Conservation (phyloP, 2,329 filamentous ascomycete genomes). For the Diaporthe sp. region DNA sequence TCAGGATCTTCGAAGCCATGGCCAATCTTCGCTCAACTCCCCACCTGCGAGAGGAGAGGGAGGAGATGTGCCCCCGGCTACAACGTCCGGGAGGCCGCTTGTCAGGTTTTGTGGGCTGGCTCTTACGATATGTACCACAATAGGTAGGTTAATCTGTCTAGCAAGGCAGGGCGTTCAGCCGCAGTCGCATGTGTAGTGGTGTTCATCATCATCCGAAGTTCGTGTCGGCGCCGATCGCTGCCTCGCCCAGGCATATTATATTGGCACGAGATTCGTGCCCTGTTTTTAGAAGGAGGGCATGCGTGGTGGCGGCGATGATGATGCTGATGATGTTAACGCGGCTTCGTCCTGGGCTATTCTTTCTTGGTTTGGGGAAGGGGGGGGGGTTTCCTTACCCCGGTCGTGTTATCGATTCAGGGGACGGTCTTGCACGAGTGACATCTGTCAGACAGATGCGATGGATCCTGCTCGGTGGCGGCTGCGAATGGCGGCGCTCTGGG, state of each 20-base stretch:
- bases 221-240: conserved; percentile 18
- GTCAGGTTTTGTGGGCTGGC: conserved; percentile 17
- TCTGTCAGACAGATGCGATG: not conserved
- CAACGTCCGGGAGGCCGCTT: conserved; percentile 17
- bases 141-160: not conserved
- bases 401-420: not conserved
- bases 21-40: conserved; percentile 3
- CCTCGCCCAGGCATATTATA: not conserved
- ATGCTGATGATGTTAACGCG: not conserved
- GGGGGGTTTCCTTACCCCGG: not conserved
- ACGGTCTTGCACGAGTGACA: not conserved
- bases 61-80: not conserved
- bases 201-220: conserved; percentile 27
- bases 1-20: conserved; percentile 21
- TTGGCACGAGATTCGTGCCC: conserved; percentile 2
- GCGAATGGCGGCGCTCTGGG: not conserved
- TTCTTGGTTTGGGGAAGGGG: not conserved
- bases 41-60: not conserved
- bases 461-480: not conserved
- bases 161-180: conserved; percentile 4
- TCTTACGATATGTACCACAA: not conserved
- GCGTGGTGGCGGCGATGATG: not conserved
- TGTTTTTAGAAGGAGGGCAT: not conserved
- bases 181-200: conserved; percentile 16
- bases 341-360: conserved; percentile 11